Base-by-base conservation (phyloP, 331 rosid genomes). In the Rhamnella rubrinervis region DNA sequence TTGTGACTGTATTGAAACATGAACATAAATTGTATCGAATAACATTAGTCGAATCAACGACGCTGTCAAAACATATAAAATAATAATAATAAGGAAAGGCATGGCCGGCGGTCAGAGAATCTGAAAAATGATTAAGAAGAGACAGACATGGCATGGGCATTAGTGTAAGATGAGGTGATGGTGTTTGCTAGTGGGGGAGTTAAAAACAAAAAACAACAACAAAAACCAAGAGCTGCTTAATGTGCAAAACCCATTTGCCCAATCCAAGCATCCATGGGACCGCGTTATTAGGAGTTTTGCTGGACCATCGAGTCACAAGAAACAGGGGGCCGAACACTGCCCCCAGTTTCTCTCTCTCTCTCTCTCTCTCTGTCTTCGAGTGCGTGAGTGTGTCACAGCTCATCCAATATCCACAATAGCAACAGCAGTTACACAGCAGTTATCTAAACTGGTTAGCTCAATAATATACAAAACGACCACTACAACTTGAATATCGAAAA, bases 291-390 rank as follows among this genome's bases (percentile, higher is more conserved):
- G 47, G 65, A 70, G 47, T 66, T 37, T 67, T 61, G 59, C 52
- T 76, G 83, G 76, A 79, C 66, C 72, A 71, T 31, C 55, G 18
- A 19, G 55, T 16, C 55, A 47, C 20, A 57, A n/a, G 20, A 63
- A 59, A 59, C 64, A 40, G 44, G 15, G 67, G 81, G 72, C 62
- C 72, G 31, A 70, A 64, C 62, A 28, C 35, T 23, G 67, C 53
- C 8, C 38, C 56, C 67, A 11, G 35, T 65, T 15, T 31, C 57
- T 31, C 23, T 31, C 12, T 17, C 2, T 59, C 59, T 51, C 39
- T 50, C 56, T 6, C 2, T 59, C 59, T 51, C 39, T 50, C 56
- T 6, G 3, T 15, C 50, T n/a, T 35, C 31, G 31, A 26, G 31
- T 26, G 31, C 2, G 31, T 1, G 35, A 39, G 46, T 23, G 4